Base-by-base conservation (phyloP, 805 yeast genomes). In the Saccharomycopsis malanga region DNA sequence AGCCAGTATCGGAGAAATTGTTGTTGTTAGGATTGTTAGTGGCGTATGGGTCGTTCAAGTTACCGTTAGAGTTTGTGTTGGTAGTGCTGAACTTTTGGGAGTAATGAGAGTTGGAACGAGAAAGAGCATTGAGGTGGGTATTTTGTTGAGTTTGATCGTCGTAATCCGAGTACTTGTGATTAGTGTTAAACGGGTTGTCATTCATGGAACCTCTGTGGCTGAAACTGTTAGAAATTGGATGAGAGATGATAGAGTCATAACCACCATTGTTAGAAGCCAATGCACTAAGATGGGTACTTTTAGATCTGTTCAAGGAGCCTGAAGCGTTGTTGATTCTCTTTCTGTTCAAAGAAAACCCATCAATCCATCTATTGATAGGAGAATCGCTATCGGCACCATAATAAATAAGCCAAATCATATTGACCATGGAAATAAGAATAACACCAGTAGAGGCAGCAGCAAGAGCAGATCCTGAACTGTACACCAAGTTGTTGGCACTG, bases 371-470 rank as follows among this genome's bases (percentile, higher is more conserved):
- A 61, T 86, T 87, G 7, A 86, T 70, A 29, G 95, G 91, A n/a
- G 94, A 81, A 44, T 85, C 85, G 45, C 86, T 85, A 52, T 91
- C 91, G 21, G 94, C 83, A 24, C 98, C 98, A 61, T 83, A 86
- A 65, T 87, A 89, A 50, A 87, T 70, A 39, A 91, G 71, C 96
- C 96, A 93, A 50, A 85, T 67, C 41, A 89, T 61, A 61, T 93
- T 87, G 51, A 87, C 71, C 63, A 91, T 87, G 15, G 93, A 80
- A 39, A 87, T 67, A 42, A 91, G 68, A 48, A 91, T 85, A 55
- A 86, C 83, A 4, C 98, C 98, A 0, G 98, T 96, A 2, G 95
- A 85, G 5, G 95, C 89, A 22, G 96, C 94, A 44, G 85, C 84
- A 51, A 76, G 71, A 14, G 82, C 76, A 0, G 93, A 70, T 17